Evolutionary conservation across 2,329 filamentous ascomycete species (phyloP), one percentile per base, ranked within the genome.

Genomic region (Chrysosphaeria jannelii): DNA sequence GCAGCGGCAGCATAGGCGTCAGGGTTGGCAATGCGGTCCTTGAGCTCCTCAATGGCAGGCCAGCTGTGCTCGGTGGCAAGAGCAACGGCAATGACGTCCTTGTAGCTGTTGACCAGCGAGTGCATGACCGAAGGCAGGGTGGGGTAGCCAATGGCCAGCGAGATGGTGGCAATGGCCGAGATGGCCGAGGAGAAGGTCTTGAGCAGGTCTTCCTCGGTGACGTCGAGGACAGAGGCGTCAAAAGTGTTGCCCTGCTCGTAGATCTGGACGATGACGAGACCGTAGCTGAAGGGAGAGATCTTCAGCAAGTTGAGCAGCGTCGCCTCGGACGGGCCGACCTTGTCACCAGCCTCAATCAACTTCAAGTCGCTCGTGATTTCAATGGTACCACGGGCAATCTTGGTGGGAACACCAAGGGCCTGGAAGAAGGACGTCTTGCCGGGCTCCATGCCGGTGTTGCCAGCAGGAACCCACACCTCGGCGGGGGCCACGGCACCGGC

Each of bases 391-490:
- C 85, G 85, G 48, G 85, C 85, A 57, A 97, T 97, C 78, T 97
- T 97, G 66, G 85, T 97, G 47, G 85, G 85, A 48, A 97, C 78
- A 76, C 81, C 81, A 54, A 97, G 85, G 44, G 85, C 85, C 70
- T 97, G 85, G 79, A 97, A 97, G 78, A 97, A 97, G 48, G 85
- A 93, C 45, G 85, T 97, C 74, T 97, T 97, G 53, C 88, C 88
- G 48, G 85, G 88, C 55, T 97, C 85, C 85, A 97, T 97, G 58
- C 85, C 85, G 44, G 85, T 97, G 72, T 97, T 97, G 54, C 85
- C 85, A 39, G 79, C 85, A 37, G 85, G 85, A 38, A 97, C 50
- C 59, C 56, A 97, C 48, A 97, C 85, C 51, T 97, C 88, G 44
- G 47, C 53, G 37, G 88, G 85, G 38, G 85, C 88, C 40, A 97